Base-by-base conservation (phyloP, 2,329 filamentous ascomycete genomes). In the Blastomyces silverae region DNA sequence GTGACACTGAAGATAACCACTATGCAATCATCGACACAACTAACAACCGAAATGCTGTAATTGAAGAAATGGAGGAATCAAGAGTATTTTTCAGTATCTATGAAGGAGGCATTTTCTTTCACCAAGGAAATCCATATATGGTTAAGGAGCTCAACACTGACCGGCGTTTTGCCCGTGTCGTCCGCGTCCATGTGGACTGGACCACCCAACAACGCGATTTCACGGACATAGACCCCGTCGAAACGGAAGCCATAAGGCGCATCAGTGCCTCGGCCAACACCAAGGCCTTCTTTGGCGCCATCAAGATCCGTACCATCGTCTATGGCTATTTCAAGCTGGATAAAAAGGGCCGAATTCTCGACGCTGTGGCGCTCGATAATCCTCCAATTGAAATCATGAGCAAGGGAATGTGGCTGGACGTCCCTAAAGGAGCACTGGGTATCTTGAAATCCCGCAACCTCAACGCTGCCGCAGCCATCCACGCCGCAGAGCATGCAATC, bases 291-390 rank as follows among this genome's bases (percentile, higher is more conserved):
- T 92, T 91, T 73, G 94, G 94, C 46, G 81, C 85, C 0, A 93
- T 99, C 73, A 88, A 89, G 71, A 92, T 97, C 71, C 86, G 89
- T 68, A 89, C 93, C 69, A 88, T 90, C 39, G 92, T 99, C 1
- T 97, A 95, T 74, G 94, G 94, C 1, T 99, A 94, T 80, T 97
- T 97, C 83, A 97, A 97, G 74, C 81, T 97, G n/a, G 92, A 97
- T 76, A 89, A 88, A 73, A 88, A 87, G 69, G 85, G 89, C 1
- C 87, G 91, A 1, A 90, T 97, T 65, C 84, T 97, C 17, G 94
- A 99, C 74, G 93, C 93, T 2, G 89, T 97, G 0, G 86, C 93
- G 66, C 92, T 97, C 28, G 91, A 97, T 74, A 96, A 96, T 70
- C 92, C 93, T 2, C 92, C 94, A 0, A 91, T 97, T 62, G 85